A percentile compares a stretch with the other conserved stretches of the same genome.
Evolutionary conservation across 1,284 basidiomycete species (phyloP).

Genomic region (Taiwanofungus camphoratus): DNA sequence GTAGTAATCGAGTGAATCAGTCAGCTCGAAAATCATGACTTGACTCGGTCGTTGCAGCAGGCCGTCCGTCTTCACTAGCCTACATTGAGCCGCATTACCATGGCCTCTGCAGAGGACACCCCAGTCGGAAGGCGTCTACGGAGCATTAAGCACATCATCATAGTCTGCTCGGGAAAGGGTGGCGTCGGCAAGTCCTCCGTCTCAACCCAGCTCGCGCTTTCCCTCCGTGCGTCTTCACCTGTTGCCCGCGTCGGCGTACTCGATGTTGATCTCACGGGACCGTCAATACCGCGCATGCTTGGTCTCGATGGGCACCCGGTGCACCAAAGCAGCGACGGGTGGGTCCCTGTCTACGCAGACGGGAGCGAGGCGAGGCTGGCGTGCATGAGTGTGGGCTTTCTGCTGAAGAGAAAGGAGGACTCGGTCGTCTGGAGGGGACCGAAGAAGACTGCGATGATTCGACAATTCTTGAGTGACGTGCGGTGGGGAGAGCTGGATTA

Average conservation of each 20-base stretch:
- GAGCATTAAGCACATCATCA: constrained; percentile 81
- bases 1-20: too few relatives aligned
- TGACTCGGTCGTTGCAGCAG: too few relatives aligned
- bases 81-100: constrained; percentile 10
- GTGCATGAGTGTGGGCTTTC: constrained; percentile 97
- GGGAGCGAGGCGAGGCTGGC: constrained; percentile 64
- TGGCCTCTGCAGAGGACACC: constrained; percentile 37
- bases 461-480: constrained; percentile 95
- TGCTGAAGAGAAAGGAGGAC: constrained; percentile 86
- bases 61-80: too few relatives aligned
- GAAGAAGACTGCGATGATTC: constrained; percentile 99
- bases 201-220: constrained; percentile 88
- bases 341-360: constrained; percentile 97
- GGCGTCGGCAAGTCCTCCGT: constrained; percentile 99
- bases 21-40: too few relatives aligned
- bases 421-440: constrained; percentile 98
- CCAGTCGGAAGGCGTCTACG: constrained; percentile 60
- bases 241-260: constrained; percentile 81
- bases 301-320: constrained; percentile 85
- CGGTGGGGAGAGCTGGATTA: constrained; percentile 97
- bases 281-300: constrained; percentile 96
- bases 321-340: constrained; percentile 91
- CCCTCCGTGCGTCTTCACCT: constrained; percentile 65
- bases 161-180: constrained; percentile 95
- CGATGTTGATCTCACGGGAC: constrained; percentile 95